Conservation (phyloP, 1,284 basidiomycete species). For the Naganishia cerealis region DNA sequence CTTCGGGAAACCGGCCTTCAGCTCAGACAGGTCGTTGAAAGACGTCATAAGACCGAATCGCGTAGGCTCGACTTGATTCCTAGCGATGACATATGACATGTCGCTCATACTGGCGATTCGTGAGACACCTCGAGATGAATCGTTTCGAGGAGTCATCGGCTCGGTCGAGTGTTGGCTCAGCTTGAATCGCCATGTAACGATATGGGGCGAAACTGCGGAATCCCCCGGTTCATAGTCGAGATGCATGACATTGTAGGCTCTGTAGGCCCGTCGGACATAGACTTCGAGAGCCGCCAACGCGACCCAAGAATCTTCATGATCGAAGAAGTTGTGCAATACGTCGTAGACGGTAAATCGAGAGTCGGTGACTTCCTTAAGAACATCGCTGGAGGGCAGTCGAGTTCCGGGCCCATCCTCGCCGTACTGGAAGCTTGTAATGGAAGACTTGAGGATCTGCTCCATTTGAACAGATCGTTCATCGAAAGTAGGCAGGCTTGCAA, state of each 20-base stretch:
- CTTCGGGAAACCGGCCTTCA: slow-evolving; percentile 70
- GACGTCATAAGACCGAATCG: slow-evolving; percentile 86
- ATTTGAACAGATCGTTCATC: slow-evolving; percentile 92
- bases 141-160: slow-evolving; percentile 76
- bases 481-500: slow-evolving; percentile 93
- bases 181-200: slow-evolving; percentile 91
- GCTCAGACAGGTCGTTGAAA: slow-evolving; percentile 71
- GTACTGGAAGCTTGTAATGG: slow-evolving; percentile 82
- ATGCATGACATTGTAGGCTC: slow-evolving; percentile 86
- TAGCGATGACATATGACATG: slow-evolving; percentile 82
- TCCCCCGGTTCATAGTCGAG: slow-evolving; percentile 92
- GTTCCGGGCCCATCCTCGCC: slow-evolving; percentile 74
- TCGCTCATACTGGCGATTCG: slow-evolving; percentile 88
- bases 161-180: slow-evolving; percentile 76
- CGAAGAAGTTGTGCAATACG: slow-evolving; percentile 94
- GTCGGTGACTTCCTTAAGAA: slow-evolving; percentile 90
- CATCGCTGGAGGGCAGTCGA: slow-evolving; percentile 71
- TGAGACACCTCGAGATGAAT: slow-evolving; percentile 54
- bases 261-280: slow-evolving; percentile 87
- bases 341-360: slow-evolving; percentile 96
- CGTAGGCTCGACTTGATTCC: slow-evolving; percentile 75
- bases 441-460: slow-evolving; percentile 86
- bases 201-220: slow-evolving; percentile 73
- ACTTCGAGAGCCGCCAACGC: slow-evolving; percentile 91
- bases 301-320: slow-evolving; percentile 77